phyloP scores from a whole-genome alignment of 225 moss, liverwort and hornwort genomes.

The Anthoceros angustus region DNA sequence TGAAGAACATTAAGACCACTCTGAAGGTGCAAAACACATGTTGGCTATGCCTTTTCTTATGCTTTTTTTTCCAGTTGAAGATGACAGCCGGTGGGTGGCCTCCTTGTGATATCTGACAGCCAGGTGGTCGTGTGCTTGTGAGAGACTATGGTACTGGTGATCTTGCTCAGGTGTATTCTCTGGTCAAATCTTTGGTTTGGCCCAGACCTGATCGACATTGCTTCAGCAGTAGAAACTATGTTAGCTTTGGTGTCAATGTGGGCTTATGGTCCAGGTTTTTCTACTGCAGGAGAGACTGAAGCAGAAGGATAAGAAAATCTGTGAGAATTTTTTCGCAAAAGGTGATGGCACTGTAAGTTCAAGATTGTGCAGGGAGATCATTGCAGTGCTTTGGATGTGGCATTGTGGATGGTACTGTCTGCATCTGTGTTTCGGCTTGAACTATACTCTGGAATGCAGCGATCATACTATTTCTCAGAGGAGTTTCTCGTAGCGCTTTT shows the following conservation, averaged over 20 bases:
- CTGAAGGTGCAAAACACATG: slow-evolving; percentile 41
- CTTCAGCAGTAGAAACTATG: neutral
- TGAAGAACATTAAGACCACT: slow-evolving; percentile 56
- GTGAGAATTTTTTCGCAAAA: slow-evolving; percentile 91
- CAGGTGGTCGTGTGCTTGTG: slow-evolving; percentile 66
- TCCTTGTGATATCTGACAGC: slow-evolving; percentile 27
- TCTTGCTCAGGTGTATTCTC: slow-evolving; percentile 60
- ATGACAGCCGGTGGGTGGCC: neutral
- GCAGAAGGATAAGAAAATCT: slow-evolving; percentile 72
- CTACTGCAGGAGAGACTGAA: slow-evolving; percentile 63
- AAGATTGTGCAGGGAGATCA: neutral
- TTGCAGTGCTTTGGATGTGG: neutral
- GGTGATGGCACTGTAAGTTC: slow-evolving; percentile 87
- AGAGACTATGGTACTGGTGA: slow-evolving; percentile 94
- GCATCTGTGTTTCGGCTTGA: neutral
- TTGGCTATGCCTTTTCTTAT: neutral
- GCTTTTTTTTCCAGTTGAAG: slow-evolving; percentile 1
- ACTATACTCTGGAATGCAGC: slow-evolving; percentile 24
- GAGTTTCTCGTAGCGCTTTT: slow-evolving; percentile 45
- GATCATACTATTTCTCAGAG: slow-evolving; percentile 82
- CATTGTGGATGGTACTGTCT: neutral
- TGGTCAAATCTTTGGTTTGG: neutral
- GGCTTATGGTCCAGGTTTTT: neutral
- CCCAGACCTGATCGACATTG: neutral
- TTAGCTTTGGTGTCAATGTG: neutral